Percentiles rank a stretch among this genome's conserved stretches.
Evolutionary conservation across 352 stramenopile species (phyloP).

Genomic region (Pythium rishiriense): DNA sequence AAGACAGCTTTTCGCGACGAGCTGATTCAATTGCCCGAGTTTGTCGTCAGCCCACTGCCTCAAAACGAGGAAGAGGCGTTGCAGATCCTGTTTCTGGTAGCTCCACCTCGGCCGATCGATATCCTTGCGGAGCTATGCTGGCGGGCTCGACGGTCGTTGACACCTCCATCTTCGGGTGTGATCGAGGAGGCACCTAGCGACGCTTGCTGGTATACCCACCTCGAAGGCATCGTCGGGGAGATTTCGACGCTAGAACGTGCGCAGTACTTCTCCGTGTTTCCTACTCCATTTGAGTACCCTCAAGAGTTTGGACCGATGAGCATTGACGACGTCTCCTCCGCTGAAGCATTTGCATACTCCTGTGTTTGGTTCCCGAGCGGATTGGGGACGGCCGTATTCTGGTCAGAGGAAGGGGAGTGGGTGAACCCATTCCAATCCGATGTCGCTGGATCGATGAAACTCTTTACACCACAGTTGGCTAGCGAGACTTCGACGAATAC

Average conservation of each 20-base stretch:
- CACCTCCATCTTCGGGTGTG: slow-evolving; percentile 1
- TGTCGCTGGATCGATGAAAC: slow-evolving; percentile 13
- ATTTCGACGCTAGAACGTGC: neutral
- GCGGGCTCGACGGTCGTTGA: slow-evolving; percentile 36
- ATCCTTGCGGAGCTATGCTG: slow-evolving; percentile 41
- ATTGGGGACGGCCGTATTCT: slow-evolving; percentile 25
- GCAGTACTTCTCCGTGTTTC: slow-evolving; percentile 19
- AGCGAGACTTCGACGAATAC: neutral
- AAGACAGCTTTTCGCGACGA: slow-evolving; percentile 9
- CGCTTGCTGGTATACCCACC: slow-evolving; percentile 1
- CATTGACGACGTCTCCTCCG: slow-evolving; percentile 23
- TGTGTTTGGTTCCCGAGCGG: slow-evolving; percentile 46
- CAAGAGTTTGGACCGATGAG: slow-evolving; percentile 24
- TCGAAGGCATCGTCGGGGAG: neutral
- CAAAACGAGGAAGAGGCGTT: slow-evolving; percentile 24
- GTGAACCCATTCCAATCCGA: slow-evolving; percentile 48
- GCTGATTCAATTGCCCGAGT: slow-evolving; percentile 28
- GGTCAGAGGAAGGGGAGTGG: slow-evolving; percentile 17
- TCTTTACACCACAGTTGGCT: slow-evolving; percentile 40
- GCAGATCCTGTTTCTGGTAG: slow-evolving; percentile 45
- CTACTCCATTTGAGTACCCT: slow-evolving; percentile 18
- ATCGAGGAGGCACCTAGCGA: neutral
- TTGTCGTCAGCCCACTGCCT: slow-evolving; percentile 41
- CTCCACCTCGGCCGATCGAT: slow-evolving; percentile 39
- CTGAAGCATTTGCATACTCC: slow-evolving; percentile 12